Conservation (phyloP, 768 basidiomycete genomes). For the Sarcodon sp. region DNA sequence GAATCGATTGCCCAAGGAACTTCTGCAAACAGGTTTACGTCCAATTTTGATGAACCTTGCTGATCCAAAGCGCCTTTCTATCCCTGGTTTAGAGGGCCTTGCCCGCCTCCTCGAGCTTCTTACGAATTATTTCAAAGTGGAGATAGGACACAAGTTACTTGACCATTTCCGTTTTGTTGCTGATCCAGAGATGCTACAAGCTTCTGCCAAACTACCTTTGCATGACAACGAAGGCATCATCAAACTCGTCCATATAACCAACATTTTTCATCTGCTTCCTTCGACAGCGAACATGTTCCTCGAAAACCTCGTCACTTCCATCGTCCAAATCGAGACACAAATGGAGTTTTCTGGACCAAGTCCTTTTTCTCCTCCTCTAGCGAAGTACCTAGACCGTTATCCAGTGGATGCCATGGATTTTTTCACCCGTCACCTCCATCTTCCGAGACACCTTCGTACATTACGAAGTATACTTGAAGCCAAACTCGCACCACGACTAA, state of each 20-base stretch:
- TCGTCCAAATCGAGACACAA: constrained; percentile 85
- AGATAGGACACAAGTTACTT: constrained; percentile 93
- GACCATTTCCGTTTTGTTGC: constrained; percentile 94
- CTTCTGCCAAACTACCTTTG: constrained; percentile 67
- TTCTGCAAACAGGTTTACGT: constrained; percentile 88
- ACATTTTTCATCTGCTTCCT: constrained; percentile 94
- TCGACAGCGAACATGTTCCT: constrained; percentile 89
- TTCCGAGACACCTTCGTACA: constrained; percentile 72
- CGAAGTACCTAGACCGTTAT: constrained; percentile 86
- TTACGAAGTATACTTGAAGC: constrained; percentile 75
- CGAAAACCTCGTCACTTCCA: constrained; percentile 70
- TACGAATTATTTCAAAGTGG: constrained; percentile 99
- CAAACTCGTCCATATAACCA: constrained; percentile 88
- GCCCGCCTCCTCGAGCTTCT: constrained; percentile 87
- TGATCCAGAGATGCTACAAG: constrained; percentile 73
- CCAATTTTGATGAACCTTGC: constrained; percentile 98
- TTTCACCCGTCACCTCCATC: constrained; percentile 68
- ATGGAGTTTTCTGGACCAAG: constrained; percentile 84
- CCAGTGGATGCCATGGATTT: constrained; percentile 76
- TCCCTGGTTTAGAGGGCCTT: constrained; percentile 85
- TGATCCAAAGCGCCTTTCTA: constrained; percentile 88
- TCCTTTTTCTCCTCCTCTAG: constrained; percentile 89
- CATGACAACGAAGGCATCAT: constrained; percentile 85
- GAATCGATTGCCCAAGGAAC: constrained; percentile 85
- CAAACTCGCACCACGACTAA: constrained; percentile 61